phyloP scores from a whole-genome alignment of 352 stramenopile species.

The Phytophthora ohioensis region DNA sequence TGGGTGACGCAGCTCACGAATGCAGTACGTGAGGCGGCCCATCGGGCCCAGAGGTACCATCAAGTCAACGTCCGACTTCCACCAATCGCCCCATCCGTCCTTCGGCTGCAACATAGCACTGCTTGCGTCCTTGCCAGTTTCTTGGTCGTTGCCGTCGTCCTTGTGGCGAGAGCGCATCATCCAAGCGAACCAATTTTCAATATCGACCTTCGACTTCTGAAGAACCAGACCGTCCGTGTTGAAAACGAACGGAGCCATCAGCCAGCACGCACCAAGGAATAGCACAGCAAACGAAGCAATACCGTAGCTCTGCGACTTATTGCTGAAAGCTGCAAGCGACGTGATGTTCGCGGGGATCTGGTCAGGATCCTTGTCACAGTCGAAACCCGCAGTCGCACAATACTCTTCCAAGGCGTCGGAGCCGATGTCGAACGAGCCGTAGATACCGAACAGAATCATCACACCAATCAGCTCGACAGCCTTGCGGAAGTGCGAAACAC shows the following conservation, averaged over 20 bases:
- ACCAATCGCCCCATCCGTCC: slow-evolving; percentile 83
- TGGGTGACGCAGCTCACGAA: slow-evolving; percentile 82
- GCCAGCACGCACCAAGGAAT: slow-evolving; percentile 83
- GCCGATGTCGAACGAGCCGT: slow-evolving; percentile 83
- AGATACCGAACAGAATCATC: slow-evolving; percentile 86
- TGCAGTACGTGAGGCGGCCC: slow-evolving; percentile 76
- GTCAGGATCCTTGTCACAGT: slow-evolving; percentile 60
- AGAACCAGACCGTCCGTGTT: slow-evolving; percentile 91
- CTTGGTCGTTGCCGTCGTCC: slow-evolving; percentile 50
- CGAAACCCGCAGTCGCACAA: slow-evolving; percentile 55
- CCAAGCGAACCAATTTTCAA: slow-evolving; percentile 86
- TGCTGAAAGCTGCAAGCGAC: slow-evolving; percentile 62
- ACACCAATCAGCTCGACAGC: slow-evolving; percentile 86
- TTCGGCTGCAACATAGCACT: slow-evolving; percentile 56
- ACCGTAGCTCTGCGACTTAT: slow-evolving; percentile 78
- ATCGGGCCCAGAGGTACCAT: slow-evolving; percentile 74
- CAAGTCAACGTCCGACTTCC: slow-evolving; percentile 72
- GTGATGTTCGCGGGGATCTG: slow-evolving; percentile 76
- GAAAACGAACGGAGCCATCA: slow-evolving; percentile 87
- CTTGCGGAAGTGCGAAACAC: slow-evolving; percentile 89
- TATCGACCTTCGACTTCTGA: slow-evolving; percentile 85
- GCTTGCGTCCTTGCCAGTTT: slow-evolving; percentile 45
- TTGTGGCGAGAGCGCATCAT: slow-evolving; percentile 72
- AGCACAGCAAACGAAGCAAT: slow-evolving; percentile 86
- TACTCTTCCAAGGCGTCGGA: slow-evolving; percentile 50